A percentile compares a stretch with the other conserved stretches of the same genome.
Evolutionary conservation across 2,329 filamentous ascomycete species (phyloP).

Genomic region (Ophidiomyces ophidiicola): DNA sequence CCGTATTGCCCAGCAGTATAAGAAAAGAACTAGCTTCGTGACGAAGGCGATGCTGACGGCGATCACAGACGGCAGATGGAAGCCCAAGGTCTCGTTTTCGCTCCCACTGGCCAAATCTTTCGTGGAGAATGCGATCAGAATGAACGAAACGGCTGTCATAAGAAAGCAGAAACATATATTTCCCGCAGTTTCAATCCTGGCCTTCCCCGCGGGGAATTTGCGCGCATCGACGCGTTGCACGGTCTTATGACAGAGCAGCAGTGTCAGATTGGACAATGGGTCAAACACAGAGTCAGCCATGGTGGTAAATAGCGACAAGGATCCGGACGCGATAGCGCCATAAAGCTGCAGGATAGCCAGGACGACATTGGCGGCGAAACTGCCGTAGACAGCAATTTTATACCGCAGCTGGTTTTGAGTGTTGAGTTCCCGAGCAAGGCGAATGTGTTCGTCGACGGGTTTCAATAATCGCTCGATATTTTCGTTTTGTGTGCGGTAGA

Average conservation of each 20-base stretch:
- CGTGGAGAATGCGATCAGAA: slow-evolving; percentile 79
- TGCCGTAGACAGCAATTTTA: slow-evolving; percentile 51
- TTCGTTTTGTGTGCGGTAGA: slow-evolving; percentile 86
- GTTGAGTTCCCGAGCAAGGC: slow-evolving; percentile 66
- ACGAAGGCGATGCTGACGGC: slow-evolving; percentile 72
- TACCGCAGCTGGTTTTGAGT: slow-evolving; percentile 62
- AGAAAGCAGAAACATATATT: slow-evolving; percentile 95
- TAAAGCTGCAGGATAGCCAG: slow-evolving; percentile 77
- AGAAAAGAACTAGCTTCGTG: slow-evolving; percentile 71
- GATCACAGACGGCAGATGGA: slow-evolving; percentile 72
- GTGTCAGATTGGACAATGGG: slow-evolving; percentile 72
- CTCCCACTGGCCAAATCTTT: slow-evolving; percentile 50
- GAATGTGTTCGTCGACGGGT: slow-evolving; percentile 79
- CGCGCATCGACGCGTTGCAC: slow-evolving; percentile 75
- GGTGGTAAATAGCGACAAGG: slow-evolving; percentile 92
- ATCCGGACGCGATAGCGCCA: slow-evolving; percentile 72
- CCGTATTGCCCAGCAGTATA: slow-evolving; percentile 85
- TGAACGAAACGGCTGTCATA: slow-evolving; percentile 83
- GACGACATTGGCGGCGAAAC: slow-evolving; percentile 66
- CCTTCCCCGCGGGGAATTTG: slow-evolving; percentile 83
- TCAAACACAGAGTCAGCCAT: slow-evolving; percentile 96
- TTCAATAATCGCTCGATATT: slow-evolving; percentile 87
- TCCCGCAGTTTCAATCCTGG: slow-evolving; percentile 84
- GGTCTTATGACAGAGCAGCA: slow-evolving; percentile 77
- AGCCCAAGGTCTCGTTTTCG: slow-evolving; percentile 45